Evolutionary conservation across 371 early-diverging fungal species (phyloP).

Genomic region (Nematocida ironsii): DNA sequence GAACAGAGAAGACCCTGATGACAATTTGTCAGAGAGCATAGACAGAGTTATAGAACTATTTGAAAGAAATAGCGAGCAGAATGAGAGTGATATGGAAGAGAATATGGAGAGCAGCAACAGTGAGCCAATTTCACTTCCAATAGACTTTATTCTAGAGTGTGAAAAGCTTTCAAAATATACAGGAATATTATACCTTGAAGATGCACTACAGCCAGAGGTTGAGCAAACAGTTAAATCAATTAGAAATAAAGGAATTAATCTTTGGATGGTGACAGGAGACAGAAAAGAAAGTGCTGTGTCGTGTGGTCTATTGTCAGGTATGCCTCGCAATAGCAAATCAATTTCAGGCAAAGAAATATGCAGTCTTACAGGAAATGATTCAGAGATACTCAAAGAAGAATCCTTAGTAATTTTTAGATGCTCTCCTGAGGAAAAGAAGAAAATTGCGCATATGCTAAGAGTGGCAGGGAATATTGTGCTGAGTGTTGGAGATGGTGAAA

Average conservation of each 20-base stretch:
- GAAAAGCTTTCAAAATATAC: conserved; percentile 12
- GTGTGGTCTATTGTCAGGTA: conserved; percentile 65
- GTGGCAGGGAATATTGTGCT: conserved; percentile 75
- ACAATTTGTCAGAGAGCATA: neutral
- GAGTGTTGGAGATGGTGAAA: conserved; percentile 96
- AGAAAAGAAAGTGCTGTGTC: conserved; percentile 96
- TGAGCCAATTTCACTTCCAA: neutral
- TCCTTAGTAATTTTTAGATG: conserved; percentile 73
- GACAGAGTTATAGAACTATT: neutral
- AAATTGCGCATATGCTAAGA: conserved; percentile 83
- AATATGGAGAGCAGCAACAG: neutral
- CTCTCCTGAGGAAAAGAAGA: conserved; percentile 81
- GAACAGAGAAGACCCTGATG: neutral
- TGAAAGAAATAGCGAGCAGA: neutral
- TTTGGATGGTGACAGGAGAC: conserved; percentile 99
- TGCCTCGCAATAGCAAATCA: conserved; percentile 14
- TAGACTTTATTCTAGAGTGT: neutral
- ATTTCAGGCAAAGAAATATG: conserved; percentile 44
- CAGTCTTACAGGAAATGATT: neutral
- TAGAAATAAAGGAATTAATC: conserved; percentile 81
- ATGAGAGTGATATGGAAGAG: neutral
- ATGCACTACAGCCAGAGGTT: conserved; percentile 88
- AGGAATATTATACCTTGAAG: conserved; percentile 94
- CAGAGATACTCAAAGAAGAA: neutral
- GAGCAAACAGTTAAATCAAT: conserved; percentile 82